Evolutionary conservation across 257 asterid species (phyloP).

Genomic region (Buddleja alternifolia): DNA sequence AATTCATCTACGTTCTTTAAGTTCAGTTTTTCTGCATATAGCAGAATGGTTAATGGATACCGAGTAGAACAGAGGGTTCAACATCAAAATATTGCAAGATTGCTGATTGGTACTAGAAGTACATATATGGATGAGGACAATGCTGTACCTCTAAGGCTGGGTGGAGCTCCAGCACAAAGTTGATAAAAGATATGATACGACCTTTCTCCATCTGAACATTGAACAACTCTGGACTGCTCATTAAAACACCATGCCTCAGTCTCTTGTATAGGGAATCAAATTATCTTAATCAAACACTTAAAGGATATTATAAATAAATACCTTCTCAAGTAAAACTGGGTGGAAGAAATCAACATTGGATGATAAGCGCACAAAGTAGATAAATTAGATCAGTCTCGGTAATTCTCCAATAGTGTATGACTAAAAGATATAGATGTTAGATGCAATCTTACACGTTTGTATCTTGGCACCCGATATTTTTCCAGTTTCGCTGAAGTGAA

Average conservation of each 20-base stretch:
- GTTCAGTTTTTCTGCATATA: slow-evolving; percentile 68
- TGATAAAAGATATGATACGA: slow-evolving; percentile 98
- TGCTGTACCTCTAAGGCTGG: slow-evolving; percentile 69
- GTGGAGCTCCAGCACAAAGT: slow-evolving; percentile 98
- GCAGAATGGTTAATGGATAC: slow-evolving; percentile 13
- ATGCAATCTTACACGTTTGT: slow-evolving; percentile 82
- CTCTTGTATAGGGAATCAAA: slow-evolving; percentile 28
- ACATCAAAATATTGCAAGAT: slow-evolving; percentile 10
- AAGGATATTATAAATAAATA: slow-evolving; percentile 37
- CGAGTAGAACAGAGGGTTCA: not conserved
- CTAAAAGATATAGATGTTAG: slow-evolving; percentile 29
- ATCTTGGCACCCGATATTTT: slow-evolving; percentile 96
- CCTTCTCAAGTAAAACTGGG: slow-evolving; percentile 98
- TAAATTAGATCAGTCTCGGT: slow-evolving; percentile 37
- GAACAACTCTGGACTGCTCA: slow-evolving; percentile 97
- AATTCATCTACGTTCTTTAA: slow-evolving; percentile 74
- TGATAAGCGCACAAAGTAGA: slow-evolving; percentile 37
- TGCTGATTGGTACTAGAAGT: not conserved
- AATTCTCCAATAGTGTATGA: slow-evolving; percentile 24
- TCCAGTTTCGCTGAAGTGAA: slow-evolving; percentile 98
- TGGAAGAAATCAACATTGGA: slow-evolving; percentile 32
- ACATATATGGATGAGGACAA: slow-evolving; percentile 14
- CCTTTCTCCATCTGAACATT: slow-evolving; percentile 91
- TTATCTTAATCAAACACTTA: slow-evolving; percentile 24
- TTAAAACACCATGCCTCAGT: slow-evolving; percentile 35